These are phyloP conservation scores for Fonsecaea pedrosoi DNA, from an alignment of 2,329 filamentous ascomycete species.

Conservation along the genomic window DNA sequence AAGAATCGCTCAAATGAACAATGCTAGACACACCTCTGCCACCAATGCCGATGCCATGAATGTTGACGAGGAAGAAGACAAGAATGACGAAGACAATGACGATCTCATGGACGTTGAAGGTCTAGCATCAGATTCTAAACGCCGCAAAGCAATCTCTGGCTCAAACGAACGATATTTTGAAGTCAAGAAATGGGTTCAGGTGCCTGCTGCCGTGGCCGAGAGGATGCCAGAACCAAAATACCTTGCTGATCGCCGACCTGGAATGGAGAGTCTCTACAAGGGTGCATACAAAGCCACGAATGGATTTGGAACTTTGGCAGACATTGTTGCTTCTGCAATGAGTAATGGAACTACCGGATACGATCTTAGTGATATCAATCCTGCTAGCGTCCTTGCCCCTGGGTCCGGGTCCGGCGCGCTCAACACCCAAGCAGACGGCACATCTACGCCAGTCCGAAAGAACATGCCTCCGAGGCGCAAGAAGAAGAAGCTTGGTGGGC, in stretches of 20 bases:
- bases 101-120: constrained; percentile 50
- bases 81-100: constrained; percentile 49
- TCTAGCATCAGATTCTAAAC: constrained; percentile 20
- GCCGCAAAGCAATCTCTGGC: constrained; percentile 28
- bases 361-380: constrained; percentile 39
- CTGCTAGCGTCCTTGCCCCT: constrained; percentile 20
- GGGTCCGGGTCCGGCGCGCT: constrained; percentile 7
- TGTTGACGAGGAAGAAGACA: constrained; percentile 46
- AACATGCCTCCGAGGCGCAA: constrained; percentile 39
- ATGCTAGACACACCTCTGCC: constrained; percentile 23
- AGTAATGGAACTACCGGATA: constrained; percentile 25
- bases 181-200: constrained; percentile 63
- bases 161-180: constrained; percentile 59
- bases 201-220: constrained; percentile 58
- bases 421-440: constrained; percentile 18
- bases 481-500: constrained; percentile 41
- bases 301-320: constrained; percentile 32
- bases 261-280: constrained; percentile 60
- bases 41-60: constrained; percentile 36
- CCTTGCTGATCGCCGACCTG: constrained; percentile 66
- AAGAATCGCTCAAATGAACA: constrained; percentile 35
- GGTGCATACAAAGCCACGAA: constrained; percentile 37
- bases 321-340: constrained; percentile 20
- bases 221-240: constrained; percentile 67
- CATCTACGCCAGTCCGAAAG: constrained; percentile 32